These are phyloP conservation scores for Mycosarcoma maydis DNA, from an alignment of 1,284 basidiomycete species.

Conservation along the genomic window DNA sequence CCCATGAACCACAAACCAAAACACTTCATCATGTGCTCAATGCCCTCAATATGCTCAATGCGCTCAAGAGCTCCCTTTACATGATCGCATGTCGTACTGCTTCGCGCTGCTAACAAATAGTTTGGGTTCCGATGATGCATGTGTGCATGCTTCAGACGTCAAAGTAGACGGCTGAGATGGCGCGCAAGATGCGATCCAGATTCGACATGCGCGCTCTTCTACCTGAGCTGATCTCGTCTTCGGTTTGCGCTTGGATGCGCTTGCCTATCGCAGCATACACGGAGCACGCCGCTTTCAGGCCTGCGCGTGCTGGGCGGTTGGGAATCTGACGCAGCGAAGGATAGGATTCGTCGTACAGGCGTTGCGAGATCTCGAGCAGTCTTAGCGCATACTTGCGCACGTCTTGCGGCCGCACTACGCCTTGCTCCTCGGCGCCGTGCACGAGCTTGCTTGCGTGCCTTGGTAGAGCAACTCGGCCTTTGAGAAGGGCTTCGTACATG, in stretches of 20 bases:
- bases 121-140: too few relatives aligned
- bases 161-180: conserved; percentile 41
- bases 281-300: conserved; percentile 54
- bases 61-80: too few relatives aligned
- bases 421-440: not conserved
- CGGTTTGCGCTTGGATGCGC: conserved; percentile 31
- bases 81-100: too few relatives aligned
- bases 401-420: conserved; percentile 12
- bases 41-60: too few relatives aligned
- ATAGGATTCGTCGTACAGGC: conserved; percentile 38
- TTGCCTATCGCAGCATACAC: conserved; percentile 54
- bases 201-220: conserved; percentile 40
- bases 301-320: conserved; percentile 44
- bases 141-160: conserved; percentile 9
- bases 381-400: conserved; percentile 40
- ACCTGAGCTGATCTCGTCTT: conserved; percentile 20
- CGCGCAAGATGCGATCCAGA: conserved; percentile 16
- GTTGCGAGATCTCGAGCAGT: conserved; percentile 37
- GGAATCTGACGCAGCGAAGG: conserved; percentile 49
- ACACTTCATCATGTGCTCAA: too few relatives aligned
- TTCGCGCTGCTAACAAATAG: too few relatives aligned
- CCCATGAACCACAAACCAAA: too few relatives aligned
- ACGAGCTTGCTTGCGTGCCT: not conserved
- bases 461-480: conserved; percentile 9
- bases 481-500: conserved; percentile 26